Evolutionary conservation across 2,329 filamentous ascomycete species (phyloP), one percentile per base, ranked within the genome.

Genomic region (Phoma sp.): DNA sequence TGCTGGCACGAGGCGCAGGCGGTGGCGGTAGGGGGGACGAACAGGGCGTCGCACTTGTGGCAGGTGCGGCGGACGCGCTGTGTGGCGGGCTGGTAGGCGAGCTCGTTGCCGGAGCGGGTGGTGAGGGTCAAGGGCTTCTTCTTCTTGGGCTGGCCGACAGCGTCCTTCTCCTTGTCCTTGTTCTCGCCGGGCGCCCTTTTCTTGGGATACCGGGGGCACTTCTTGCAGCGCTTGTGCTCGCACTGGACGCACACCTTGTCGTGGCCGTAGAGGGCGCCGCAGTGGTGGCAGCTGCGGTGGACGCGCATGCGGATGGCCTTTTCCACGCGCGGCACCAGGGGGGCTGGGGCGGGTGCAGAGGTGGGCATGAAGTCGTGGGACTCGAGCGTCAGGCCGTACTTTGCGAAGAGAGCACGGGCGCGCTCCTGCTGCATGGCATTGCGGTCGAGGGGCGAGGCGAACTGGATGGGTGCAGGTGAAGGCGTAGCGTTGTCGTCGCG

Each of bases 281-380:
- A 97, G 63, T 85, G 83, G 76, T 96, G 93, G 76, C 93, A 97
- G 60, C 84, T 88, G 63, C 88, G 85, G 73, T 90, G 89, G 48
- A 92, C 85, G 49, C 90, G 86, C 84, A 93, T 89, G 55, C 89
- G 86, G 62, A 92, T 89, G 12, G 88, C 84, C 78, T 90, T 92
- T 73, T 91, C 87, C 50, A 90, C 83, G 38, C 89, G 87, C 53
- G 78, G 73, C 9, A 76, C 71, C 39, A 63, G 64, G 29, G 70
- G 66, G 40, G 64, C 60, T 25, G 67, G 61, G 40, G 64, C 60
- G 25, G 67, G 61, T 8, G 68, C 54, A 8, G 68, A 52, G 2
- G 66, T 35, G 12, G 67, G 50, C 25, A 75, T 70, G 70, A 70
- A 76, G 33, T 75, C 73, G 43, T 74, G 74, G 6, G 75, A 68